Evolutionary conservation across 108 stramenopile species (phyloP), one percentile per base, ranked within the genome.

Genomic region (Cyclostephanos tholiformis): DNA sequence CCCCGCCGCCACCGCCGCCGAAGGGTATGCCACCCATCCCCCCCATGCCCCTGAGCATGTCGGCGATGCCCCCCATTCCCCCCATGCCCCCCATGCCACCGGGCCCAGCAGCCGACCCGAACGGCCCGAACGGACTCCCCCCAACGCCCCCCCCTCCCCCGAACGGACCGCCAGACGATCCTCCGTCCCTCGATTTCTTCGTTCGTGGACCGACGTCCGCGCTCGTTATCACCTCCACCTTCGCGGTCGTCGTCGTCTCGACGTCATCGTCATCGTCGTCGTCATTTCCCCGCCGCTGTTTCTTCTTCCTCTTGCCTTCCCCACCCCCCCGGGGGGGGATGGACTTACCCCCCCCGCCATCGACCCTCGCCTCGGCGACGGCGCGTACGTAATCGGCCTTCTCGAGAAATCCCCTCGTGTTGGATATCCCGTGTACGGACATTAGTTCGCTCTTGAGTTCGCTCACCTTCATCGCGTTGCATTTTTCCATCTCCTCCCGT

Each of bases 161-260:
- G 67, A 83, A 81, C 19, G 81, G 85, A 63, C 52, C 77, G 1
- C 83, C 56, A 43, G 72, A 76, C 25, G 72, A 65, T 44, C 53
- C 41, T 13, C 23, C 55, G 17, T 81, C 80, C 60, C 76, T 51
- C 2, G 77, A 71, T 60, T 83, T 69, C 63, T 87, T 89, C 22
- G 62, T 69, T 50, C 77, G 52, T 38, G 89, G 87, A 26, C 87
- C 85, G 44, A 84, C 76, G 60, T 38, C 64, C 27, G 88, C 88
- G 53, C 70, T 84, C 2, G 93, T 94, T 30, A 94, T 80, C 17
- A 94, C 93, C 67, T 94, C 93, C 17, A 94, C 93, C 53, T 94
- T 82, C 14, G 82, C 74, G 5, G 64, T 59, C 65, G 85, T 86
- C 35, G 60, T 67, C n/a, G 53, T 70, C 38, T 85, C 92, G 10